Percentiles rank a stretch among this genome's conserved stretches.
Conservation (phyloP, 2,329 filamentous ascomycete genomes). For the Xylaria sp. region DNA sequence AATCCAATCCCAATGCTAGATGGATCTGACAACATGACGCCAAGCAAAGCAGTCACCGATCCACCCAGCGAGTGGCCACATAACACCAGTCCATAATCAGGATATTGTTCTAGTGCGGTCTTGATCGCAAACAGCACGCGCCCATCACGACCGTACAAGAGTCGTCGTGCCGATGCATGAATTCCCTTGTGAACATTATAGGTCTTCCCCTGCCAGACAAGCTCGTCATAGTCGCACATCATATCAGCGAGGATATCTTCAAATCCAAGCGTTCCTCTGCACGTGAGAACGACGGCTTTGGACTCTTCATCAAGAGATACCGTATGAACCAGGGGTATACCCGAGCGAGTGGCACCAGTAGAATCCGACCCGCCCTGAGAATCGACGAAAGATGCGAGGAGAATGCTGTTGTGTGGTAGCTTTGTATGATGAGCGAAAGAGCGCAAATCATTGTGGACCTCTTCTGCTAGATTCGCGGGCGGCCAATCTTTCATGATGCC, state of each 20-base stretch:
- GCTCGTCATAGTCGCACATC: slow-evolving; percentile 66
- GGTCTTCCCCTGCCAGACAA: slow-evolving; percentile 55
- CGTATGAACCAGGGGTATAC: slow-evolving; percentile 67
- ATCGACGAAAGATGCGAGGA: slow-evolving; percentile 67
- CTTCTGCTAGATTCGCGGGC: slow-evolving; percentile 38
- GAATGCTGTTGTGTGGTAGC: slow-evolving; percentile 51
- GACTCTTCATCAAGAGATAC: slow-evolving; percentile 67
- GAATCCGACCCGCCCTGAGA: slow-evolving; percentile 61
- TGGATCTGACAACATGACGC: slow-evolving; percentile 65
- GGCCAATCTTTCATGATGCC: slow-evolving; percentile 53
- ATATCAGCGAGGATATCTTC: slow-evolving; percentile 69
- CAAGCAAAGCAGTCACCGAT: slow-evolving; percentile 63
- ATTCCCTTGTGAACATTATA: slow-evolving; percentile 73
- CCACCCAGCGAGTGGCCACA: slow-evolving; percentile 66
- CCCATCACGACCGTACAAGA: slow-evolving; percentile 63
- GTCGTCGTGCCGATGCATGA: slow-evolving; percentile 62
- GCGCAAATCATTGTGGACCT: slow-evolving; percentile 55
- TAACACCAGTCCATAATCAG: slow-evolving; percentile 64
- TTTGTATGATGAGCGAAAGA: slow-evolving; percentile 61
- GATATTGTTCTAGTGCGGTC: slow-evolving; percentile 59
- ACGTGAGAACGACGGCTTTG: slow-evolving; percentile 66
- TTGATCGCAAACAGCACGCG: slow-evolving; percentile 61
- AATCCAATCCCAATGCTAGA: slow-evolving; percentile 52
- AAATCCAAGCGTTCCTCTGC: slow-evolving; percentile 66
- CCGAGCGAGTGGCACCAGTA: slow-evolving; percentile 58